Evolutionary conservation across 2,329 filamentous ascomycete genomes (phyloP).

Genomic region (Exophiala mesophila): DNA sequence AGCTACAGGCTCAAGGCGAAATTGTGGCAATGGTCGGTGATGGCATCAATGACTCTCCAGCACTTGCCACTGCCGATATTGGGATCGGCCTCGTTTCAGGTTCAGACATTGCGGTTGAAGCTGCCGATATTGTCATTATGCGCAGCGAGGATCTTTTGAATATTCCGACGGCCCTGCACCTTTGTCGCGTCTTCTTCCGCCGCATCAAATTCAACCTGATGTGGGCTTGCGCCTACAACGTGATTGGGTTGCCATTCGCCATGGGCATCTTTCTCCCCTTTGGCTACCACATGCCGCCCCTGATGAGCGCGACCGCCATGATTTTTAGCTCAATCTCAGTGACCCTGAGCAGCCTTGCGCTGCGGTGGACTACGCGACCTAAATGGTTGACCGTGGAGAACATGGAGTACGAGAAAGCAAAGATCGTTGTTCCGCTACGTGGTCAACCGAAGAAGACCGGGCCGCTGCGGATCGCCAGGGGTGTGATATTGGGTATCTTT

Average conservation of each 20-base stretch:
- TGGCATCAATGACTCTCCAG: constrained; percentile 96
- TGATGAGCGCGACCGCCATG: constrained; percentile 88
- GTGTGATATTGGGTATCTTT: constrained; percentile 27
- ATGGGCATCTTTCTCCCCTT: constrained; percentile 95
- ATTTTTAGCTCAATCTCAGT: constrained; percentile 92
- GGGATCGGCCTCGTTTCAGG: constrained; percentile 90
- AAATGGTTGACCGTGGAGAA: constrained; percentile 75
- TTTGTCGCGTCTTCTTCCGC: constrained; percentile 78
- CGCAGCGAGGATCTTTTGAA: constrained; percentile 84
- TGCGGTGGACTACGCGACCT: constrained; percentile 83
- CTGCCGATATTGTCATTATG: constrained; percentile 95
- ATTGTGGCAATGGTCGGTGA: constrained; percentile 95
- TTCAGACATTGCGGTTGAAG: constrained; percentile 96
- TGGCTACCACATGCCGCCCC: constrained; percentile 74
- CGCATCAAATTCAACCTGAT: constrained; percentile 90
- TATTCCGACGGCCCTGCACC: constrained; percentile 78
- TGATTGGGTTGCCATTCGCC: constrained; percentile 85
- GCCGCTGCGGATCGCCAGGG: constrained; percentile 22
- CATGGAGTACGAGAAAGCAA: constrained; percentile 53
- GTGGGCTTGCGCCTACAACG: constrained; percentile 92
- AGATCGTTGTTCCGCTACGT: constrained; percentile 17
- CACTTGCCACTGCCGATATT: constrained; percentile 84
- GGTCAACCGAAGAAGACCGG: constrained; percentile 20
- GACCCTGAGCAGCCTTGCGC: constrained; percentile 72
- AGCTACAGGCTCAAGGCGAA: constrained; percentile 69